Evolutionary conservation across 2,329 filamentous ascomycete species (phyloP).

Genomic region (Aureobasidium sp.): DNA sequence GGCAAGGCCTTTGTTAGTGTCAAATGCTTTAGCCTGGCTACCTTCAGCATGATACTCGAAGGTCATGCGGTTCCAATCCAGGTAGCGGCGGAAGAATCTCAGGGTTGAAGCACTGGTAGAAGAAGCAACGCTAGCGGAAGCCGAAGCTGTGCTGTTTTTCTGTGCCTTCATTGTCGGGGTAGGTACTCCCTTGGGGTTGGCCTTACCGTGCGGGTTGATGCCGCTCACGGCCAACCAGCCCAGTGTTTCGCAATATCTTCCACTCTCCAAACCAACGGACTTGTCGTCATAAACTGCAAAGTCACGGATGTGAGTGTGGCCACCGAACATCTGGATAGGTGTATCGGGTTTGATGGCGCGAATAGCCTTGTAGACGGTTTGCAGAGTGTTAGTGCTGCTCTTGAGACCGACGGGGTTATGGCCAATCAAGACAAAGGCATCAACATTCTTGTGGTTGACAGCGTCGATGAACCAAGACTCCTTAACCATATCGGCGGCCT

Average conservation of each 20-base stretch:
- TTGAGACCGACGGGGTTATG: conserved; percentile 49
- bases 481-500: conserved; percentile 42
- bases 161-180: conserved; percentile 33
- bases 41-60: conserved; percentile 55
- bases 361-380: conserved; percentile 49
- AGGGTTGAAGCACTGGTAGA: conserved; percentile 9
- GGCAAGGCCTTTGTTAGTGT: conserved; percentile 38
- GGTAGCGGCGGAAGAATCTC: conserved; percentile 11
- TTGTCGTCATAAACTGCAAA: conserved; percentile 55
- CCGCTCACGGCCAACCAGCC: conserved; percentile 59
- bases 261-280: conserved; percentile 54
- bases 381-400: conserved; percentile 33
- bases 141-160: conserved; percentile 29
- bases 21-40: conserved; percentile 40
- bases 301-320: conserved; percentile 57
- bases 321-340: conserved; percentile 58
- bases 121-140: conserved; percentile 17
- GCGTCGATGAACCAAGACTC: conserved; percentile 54
- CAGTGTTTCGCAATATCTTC: conserved; percentile 58
- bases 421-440: conserved; percentile 55
- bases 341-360: conserved; percentile 48
- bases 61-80: conserved; percentile 58
- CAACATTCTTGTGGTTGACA: conserved; percentile 49
- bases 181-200: conserved; percentile 33
- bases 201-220: conserved; percentile 39